Evolutionary conservation across 2,329 filamentous ascomycete genomes (phyloP), one percentile per base, ranked within the genome.

Genomic region (Calonectria ilicicola): DNA sequence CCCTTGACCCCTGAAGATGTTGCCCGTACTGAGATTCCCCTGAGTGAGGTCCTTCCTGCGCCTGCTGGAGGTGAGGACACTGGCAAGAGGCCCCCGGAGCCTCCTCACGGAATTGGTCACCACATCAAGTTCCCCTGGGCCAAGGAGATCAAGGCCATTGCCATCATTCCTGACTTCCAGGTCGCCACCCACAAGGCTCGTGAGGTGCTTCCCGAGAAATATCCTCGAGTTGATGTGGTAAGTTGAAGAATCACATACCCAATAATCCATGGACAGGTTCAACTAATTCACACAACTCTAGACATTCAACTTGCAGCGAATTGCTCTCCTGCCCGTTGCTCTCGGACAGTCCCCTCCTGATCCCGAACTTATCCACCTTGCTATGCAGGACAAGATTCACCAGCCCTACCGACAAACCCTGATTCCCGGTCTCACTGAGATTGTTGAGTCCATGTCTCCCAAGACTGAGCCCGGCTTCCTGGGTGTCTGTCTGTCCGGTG

Each of bases 321-420:
- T 98, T 83, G 96, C 96, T 2, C 90, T 99, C 63, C 90, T 99
- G 15, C 96, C 96, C 38, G 95, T 95, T 14, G 96, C 96, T 1
- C 89, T 99, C 56, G 95, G 96, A 75, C 93, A 95, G 83, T 96
- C 94, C 9, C 96, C 97, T 12, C 96, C 96, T 2, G 94, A 98
- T 81, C 93, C 97, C 26, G 93, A 97, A 79, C 93, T 98, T 84
- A 99, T 99, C 83, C 97, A 97, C 86, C 92, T 97, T 60, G 96
- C 96, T 58, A 99, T 99, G 97, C 97, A 98, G 86, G 97, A 99
- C 87, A 98, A 96, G 85, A 92, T 99, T 73, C 97, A 99, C 86
- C 97, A 99, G 85, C 97, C 95, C 51, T 98, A 99, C 87, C 93
- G 97, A 67, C 93, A 97, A 85, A 93, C 91, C 2, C 90, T 99